A percentile compares a stretch with the other conserved stretches of the same genome.
phyloP scores from a whole-genome alignment of 352 stramenopile species.

The Phytophthora tubulina region DNA sequence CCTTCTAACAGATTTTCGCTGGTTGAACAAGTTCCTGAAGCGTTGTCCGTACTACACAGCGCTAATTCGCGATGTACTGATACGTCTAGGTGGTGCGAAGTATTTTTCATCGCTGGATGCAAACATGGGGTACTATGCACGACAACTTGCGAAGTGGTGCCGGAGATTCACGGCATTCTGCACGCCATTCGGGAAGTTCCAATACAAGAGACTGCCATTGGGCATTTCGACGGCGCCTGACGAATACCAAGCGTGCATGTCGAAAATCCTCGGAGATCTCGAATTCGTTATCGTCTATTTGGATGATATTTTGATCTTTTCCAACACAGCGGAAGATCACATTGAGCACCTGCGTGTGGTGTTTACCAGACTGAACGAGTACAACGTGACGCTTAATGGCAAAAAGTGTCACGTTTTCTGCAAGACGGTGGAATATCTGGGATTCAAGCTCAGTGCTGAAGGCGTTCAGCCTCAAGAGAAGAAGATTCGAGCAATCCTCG shows the following conservation, averaged over 20 bases:
- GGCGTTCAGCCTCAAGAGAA: conserved; percentile 20
- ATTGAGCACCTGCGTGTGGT: conserved; percentile 13
- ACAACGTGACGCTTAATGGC: conserved; percentile 7
- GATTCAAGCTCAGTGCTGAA: conserved; percentile 4
- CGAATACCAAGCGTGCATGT: conserved; percentile 26
- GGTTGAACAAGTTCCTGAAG: conserved; percentile 16
- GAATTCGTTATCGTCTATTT: conserved; percentile 26
- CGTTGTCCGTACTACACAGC: conserved; percentile 3
- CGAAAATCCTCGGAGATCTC: conserved; percentile 7
- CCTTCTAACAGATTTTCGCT: conserved; percentile 13
- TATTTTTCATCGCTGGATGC: conserved; percentile 18
- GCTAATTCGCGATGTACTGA: conserved; percentile 1
- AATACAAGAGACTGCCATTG: conserved; percentile 17
- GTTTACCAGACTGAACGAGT: neutral
- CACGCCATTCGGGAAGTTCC: conserved; percentile 16
- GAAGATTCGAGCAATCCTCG: conserved; percentile 1
- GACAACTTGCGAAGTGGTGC: neutral
- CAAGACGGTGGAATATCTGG: conserved; percentile 2
- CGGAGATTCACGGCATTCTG: conserved; percentile 8
- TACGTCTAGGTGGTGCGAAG: conserved; percentile 13
- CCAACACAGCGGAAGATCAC: conserved; percentile 13
- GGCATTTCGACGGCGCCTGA: conserved; percentile 19
- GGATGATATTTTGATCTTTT: conserved; percentile 24
- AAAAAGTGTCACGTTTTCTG: conserved; percentile 22
- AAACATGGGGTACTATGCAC: conserved; percentile 27